Base-by-base conservation (phyloP, 176 grass and related monocot genomes). In the Musa troglodytarum region DNA sequence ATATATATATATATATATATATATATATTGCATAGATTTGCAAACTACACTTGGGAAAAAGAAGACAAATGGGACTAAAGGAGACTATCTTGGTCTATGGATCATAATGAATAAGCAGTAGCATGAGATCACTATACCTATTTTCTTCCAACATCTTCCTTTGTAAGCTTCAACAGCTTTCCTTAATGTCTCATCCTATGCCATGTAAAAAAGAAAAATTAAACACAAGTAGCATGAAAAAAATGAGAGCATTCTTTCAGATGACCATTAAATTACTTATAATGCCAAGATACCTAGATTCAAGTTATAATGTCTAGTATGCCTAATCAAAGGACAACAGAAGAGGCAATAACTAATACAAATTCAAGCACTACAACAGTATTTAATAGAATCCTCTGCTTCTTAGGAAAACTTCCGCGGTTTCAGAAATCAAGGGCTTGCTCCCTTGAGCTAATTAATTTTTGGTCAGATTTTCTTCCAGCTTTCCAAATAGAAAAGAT, bases 111-210 rank as follows among this genome's bases (percentile, higher is more conserved):
- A 61, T 68, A 11, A 75, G 49, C 9, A 55, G 26, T 54, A 85
- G 73, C 50, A 69, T 81, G 59, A 81, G 23, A 23, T 59, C 26
- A 34, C n/a, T 58, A 67, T 71, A 99, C 95, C 95, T 89, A 99
- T 99, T 88, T 93, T 99, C 80, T 99, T 99, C 95, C 95, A 99
- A 65, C 87, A 89, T 94, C 85, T 99, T 78, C 91, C 95, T 66
- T 89, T 99, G 84, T 86, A 91, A 83, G 69, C 58, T 77, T 87
- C 84, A 86, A 99, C 95, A 74, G 91, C 95, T 84, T 83, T 81
- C 54, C 82, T 82, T 72, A 99, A 81, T 78, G 95, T 99, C 34
- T 88, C 91, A 83, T 99, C 95, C 95, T 99, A 76, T 87, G 58
- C n/a, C 59, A 85, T 76, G 70, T 61, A 52, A 79, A 74, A 28